These are phyloP conservation scores for Phytophthora pisi DNA, from an alignment of 352 stramenopile genomes.

Conservation along the genomic window DNA sequence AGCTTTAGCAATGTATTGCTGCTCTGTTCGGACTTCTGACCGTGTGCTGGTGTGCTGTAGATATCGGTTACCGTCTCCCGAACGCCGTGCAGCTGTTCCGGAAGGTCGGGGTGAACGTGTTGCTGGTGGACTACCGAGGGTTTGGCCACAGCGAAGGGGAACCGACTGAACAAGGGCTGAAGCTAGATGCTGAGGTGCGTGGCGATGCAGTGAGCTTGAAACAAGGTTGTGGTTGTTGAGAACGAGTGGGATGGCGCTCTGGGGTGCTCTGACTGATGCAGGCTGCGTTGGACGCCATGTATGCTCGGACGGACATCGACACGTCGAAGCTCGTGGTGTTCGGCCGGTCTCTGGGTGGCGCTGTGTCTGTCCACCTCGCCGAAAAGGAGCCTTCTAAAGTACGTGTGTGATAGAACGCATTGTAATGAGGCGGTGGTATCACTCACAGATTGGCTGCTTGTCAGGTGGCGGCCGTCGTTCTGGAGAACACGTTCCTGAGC, in stretches of 20 bases:
- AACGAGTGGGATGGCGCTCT: neutral
- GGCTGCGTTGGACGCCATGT: slow-evolving; percentile 83
- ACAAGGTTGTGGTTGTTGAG: neutral
- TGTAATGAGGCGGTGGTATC: neutral
- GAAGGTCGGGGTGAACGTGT: slow-evolving; percentile 88
- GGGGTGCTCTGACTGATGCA: slow-evolving; percentile 12
- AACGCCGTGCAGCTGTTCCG: slow-evolving; percentile 92
- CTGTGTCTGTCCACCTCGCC: slow-evolving; percentile 92
- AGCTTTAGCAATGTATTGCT: neutral
- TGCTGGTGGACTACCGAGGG: slow-evolving; percentile 95
- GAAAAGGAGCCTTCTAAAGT: slow-evolving; percentile 74
- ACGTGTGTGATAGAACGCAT: neutral
- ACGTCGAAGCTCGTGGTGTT: slow-evolving; percentile 90
- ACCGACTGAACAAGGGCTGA: slow-evolving; percentile 89
- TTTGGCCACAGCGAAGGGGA: slow-evolving; percentile 92
- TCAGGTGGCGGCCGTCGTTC: slow-evolving; percentile 88
- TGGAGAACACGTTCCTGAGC: slow-evolving; percentile 96
- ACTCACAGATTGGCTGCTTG: neutral
- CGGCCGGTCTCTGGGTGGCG: slow-evolving; percentile 91
- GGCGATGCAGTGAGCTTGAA: neutral
- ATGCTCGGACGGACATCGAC: slow-evolving; percentile 83
- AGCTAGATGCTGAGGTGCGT: slow-evolving; percentile 89
- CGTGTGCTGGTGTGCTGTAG: slow-evolving; percentile 34
- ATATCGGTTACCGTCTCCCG: slow-evolving; percentile 94
- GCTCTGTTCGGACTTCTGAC: neutral